Base-by-base conservation (phyloP, 148 eudicot species). In the Rhododendron mucronatum region DNA sequence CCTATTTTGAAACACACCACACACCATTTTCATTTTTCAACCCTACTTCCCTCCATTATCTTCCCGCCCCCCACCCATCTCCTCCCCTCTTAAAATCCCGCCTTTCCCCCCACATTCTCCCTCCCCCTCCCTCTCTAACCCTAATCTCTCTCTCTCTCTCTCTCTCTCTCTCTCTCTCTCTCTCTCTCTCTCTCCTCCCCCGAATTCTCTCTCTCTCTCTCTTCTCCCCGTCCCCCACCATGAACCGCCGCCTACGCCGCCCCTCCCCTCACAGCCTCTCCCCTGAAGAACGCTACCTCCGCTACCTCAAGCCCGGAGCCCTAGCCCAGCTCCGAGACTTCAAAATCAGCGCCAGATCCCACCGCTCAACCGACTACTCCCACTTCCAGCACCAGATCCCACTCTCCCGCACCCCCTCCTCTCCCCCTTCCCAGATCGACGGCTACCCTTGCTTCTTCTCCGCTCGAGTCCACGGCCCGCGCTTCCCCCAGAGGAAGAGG, bases 401-500 rank as follows among this genome's bases (percentile, higher is more conserved):
- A 9, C 2, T 47, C 50, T 41, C 45, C 8, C 45, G 45, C 45
- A 0, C 86, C 18, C 74, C 57, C 67, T 45, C 9, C 84, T 85
- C 88, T 28, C 63, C 85, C 12, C 45, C 90, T 8, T 80, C 87
- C 2, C 47, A 67, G 87, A 86, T 86, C 69, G 84, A 86, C 85
- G 85, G 75, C 9, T 51, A 30, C 7, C 87, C 86, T 67, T 79
- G 51, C 30, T 86, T 79, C 30, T 80, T 83, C 21, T 14, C 90
- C 28, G 84, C 41, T 3, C 80, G 90, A 82, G 71, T 83, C 51
- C 84, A 59, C 63, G 84, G 88, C 11, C 86, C 82, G 1, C 84
- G 90, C 18, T 88, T 83, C 51, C 88, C 84, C 4, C 90, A 88
- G 84, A 33, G 90, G 85, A 88, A 86, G 90, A 86, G 86, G 86